These are phyloP conservation scores for Rubia yunnanensis DNA, from an alignment of 257 asterid species.

Conservation along the genomic window DNA sequence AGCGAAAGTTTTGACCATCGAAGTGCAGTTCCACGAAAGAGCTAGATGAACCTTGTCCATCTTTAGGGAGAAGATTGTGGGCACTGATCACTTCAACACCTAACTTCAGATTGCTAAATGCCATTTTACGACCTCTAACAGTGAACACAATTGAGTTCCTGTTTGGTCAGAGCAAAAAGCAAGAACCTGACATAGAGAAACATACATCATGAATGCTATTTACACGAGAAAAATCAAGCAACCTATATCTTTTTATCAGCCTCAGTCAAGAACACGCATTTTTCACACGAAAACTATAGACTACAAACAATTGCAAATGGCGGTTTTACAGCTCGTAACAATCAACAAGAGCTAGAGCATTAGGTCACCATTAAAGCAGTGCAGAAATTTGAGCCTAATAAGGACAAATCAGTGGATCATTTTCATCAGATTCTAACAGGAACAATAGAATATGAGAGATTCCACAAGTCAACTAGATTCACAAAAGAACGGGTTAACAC, in stretches of 20 bases:
- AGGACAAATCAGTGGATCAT: not conserved
- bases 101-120: not conserved
- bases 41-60: conserved; percentile 76
- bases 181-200: not conserved
- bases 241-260: no score
- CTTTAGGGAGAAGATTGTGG: conserved; percentile 82
- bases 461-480: not conserved
- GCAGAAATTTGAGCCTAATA: not conserved
- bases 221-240: not conserved
- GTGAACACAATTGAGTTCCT: no score
- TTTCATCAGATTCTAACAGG: not conserved
- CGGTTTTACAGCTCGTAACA: not conserved
- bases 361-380: not conserved
- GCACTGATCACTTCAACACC: conserved; percentile 68
- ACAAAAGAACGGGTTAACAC: not conserved
- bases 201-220: not conserved
- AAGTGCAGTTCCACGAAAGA: conserved; percentile 73
- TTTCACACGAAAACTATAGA: not conserved
- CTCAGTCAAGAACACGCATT: no score
- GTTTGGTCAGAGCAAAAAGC: not conserved
- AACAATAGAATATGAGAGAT: not conserved
- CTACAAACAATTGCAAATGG: not conserved
- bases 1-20: conserved; percentile 49
- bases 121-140: no score
- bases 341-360: not conserved